These are phyloP conservation scores for Suillus subluteus DNA, from an alignment of 768 basidiomycete species.

Conservation along the genomic window DNA sequence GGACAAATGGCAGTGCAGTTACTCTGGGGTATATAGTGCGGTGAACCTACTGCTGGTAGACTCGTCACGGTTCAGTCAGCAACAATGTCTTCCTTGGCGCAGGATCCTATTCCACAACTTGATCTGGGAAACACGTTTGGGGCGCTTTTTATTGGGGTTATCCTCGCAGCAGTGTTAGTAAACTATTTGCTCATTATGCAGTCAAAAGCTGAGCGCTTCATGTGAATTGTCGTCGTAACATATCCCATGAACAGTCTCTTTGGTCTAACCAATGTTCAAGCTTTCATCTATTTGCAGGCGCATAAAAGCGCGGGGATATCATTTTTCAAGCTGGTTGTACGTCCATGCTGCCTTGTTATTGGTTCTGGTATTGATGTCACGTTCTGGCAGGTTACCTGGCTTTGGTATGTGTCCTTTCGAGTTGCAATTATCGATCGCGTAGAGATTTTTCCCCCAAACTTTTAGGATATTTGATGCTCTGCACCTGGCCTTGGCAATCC, in stretches of 20 bases:
- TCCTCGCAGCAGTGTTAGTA: constrained; percentile 2
- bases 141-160: constrained; percentile 5
- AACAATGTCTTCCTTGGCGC: constrained; percentile 1
- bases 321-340: background rate
- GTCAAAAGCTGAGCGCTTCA: constrained; percentile 1
- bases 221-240: background rate
- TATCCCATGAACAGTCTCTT: background rate
- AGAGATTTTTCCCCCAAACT: background rate
- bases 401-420: constrained; percentile 11
- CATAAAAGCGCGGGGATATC: background rate
- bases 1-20: background rate
- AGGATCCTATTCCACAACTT: background rate
- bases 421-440: background rate
- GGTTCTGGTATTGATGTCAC: background rate
- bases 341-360: background rate
- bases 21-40: background rate
- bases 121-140: background rate
- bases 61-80: background rate
- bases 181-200: background rate
- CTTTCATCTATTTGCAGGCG: background rate
- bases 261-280: constrained; percentile 2
- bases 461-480: constrained; percentile 40
- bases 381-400: constrained; percentile 10
- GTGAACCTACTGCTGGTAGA: background rate
- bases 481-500: constrained; percentile 38